Conservation (phyloP, 148 eudicot genomes). For the Cornus controversa region DNA sequence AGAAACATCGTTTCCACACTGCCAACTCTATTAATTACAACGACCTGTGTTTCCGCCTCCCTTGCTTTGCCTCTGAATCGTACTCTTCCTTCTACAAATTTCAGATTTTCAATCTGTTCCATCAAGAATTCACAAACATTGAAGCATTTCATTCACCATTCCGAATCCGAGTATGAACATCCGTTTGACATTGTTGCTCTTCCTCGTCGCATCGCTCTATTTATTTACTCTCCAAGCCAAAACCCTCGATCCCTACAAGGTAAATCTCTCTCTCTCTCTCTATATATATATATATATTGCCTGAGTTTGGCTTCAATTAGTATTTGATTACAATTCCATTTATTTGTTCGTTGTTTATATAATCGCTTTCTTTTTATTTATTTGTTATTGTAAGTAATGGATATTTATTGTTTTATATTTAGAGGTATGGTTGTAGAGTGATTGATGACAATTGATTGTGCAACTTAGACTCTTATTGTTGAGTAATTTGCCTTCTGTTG, state of each 20-base stretch:
- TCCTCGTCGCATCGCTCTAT: constrained; percentile 28
- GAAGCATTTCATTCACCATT: not conserved
- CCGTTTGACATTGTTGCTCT: constrained; percentile 16
- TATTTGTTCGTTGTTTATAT: too few relatives aligned
- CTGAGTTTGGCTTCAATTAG: not conserved
- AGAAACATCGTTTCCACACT: too few relatives aligned
- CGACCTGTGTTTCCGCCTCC: too few relatives aligned
- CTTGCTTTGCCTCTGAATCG: not conserved
- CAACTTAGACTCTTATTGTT: not conserved
- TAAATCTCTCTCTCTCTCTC: constrained; percentile 6
- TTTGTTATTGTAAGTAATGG: not conserved
- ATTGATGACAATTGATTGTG: not conserved
- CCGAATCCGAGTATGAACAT: constrained; percentile 32
- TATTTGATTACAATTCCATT: too few relatives aligned
- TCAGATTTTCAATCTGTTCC: not conserved
- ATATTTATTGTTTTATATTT: not conserved
- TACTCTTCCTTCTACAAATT: not conserved
- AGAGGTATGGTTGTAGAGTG: not conserved
- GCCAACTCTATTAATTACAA: not conserved
- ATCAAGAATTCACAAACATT: not conserved
- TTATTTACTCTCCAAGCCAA: constrained; percentile 42
- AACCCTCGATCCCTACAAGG: constrained; percentile 58
- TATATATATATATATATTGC: not conserved
- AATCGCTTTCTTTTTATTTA: not conserved
- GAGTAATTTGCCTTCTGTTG: not conserved